These are phyloP conservation scores for Lasiosphaeris hirsuta DNA, from an alignment of 495 filamentous ascomycete genomes.

Conservation along the genomic window DNA sequence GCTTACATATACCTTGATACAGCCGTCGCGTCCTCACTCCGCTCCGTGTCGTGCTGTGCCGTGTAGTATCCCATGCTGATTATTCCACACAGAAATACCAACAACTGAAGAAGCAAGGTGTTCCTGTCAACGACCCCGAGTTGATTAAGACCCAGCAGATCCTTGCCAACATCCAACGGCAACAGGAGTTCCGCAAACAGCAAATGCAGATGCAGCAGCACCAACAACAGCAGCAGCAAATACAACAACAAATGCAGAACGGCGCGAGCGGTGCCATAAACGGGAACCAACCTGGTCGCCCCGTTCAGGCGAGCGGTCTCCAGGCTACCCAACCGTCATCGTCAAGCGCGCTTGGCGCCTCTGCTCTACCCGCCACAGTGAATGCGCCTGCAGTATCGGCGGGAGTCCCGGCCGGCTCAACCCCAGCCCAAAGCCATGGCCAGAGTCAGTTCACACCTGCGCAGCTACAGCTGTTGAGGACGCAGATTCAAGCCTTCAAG, in stretches of 20 bases:
- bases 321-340: constrained; percentile 33
- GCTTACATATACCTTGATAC: constrained; percentile 13
- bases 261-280: constrained; percentile 46
- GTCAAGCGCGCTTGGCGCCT: constrained; percentile 29
- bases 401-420: constrained; percentile 14
- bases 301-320: constrained; percentile 26
- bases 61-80: not conserved
- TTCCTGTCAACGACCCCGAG: constrained; percentile 73
- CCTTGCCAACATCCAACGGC: constrained; percentile 62
- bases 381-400: constrained; percentile 39
- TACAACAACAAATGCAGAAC: constrained; percentile 40
- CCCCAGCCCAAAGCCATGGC: constrained; percentile 15
- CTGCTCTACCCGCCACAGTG: constrained; percentile 31
- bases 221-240: constrained; percentile 40
- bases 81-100: constrained; percentile 62
- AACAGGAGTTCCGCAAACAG: constrained; percentile 51
- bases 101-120: constrained; percentile 73
- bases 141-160: constrained; percentile 69
- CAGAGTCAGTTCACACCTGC: constrained; percentile 58
- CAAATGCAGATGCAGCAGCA: constrained; percentile 37
- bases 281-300: constrained; percentile 36
- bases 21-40: not conserved
- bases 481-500: constrained; percentile 82
- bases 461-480: constrained; percentile 66
- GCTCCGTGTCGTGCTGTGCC: not conserved